Evolutionary conservation across 2,329 filamentous ascomycete species (phyloP).

Genomic region (Diaporthe australafricana): DNA sequence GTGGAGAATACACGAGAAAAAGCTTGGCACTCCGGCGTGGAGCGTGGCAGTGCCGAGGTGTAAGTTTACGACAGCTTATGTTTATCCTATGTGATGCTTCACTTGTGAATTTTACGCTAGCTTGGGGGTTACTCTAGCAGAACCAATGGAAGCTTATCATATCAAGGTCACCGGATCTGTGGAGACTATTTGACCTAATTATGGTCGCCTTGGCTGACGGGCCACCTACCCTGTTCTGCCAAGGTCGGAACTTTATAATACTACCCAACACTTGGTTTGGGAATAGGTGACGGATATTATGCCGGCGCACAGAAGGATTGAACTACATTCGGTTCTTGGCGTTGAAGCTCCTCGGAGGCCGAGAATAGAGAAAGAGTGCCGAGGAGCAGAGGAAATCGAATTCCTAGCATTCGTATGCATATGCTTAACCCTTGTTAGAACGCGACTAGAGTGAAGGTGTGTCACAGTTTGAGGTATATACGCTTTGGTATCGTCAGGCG

Average conservation of each 20-base stretch:
- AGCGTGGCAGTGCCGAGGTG: not conserved
- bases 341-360: not conserved
- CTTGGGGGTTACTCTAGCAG: not conserved
- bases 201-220: conserved; percentile 1
- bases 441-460: too few relatives aligned
- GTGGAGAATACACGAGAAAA: conserved; percentile 15
- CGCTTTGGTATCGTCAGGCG: too few relatives aligned
- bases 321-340: not conserved
- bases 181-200: not conserved
- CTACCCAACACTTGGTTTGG: conserved; percentile 8
- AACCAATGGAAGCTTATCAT: conserved; percentile 1
- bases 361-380: not conserved
- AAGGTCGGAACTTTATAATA: not conserved
- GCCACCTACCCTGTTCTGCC: not conserved
- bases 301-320: not conserved
- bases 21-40: conserved; percentile 9
- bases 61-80: not conserved
- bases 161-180: conserved; percentile 7
- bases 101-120: not conserved
- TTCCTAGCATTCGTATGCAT: not conserved
- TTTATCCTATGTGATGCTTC: not conserved
- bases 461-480: too few relatives aligned
- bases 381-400: not conserved
- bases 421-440: too few relatives aligned
- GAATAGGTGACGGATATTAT: not conserved